Evolutionary conservation across 208 protist species (phyloP), one percentile per base, ranked within the genome.

Genomic region (Leishmania gerbilli): DNA sequence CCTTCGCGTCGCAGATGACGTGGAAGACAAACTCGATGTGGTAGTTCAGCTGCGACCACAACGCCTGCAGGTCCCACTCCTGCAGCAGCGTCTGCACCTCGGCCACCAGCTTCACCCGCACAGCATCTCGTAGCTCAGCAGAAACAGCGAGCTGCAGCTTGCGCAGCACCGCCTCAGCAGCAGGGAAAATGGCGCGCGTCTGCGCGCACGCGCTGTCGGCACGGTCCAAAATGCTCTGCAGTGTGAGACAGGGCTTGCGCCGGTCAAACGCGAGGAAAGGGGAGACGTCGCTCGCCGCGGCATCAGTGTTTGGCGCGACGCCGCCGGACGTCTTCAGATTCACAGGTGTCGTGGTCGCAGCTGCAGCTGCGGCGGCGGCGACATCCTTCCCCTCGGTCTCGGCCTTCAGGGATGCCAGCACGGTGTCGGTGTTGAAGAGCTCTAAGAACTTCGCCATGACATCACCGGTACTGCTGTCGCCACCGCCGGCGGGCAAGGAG

Each of bases 21-120:
- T 89, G 89, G 80, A 93, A 93, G 71, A 97, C 74, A 49, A 93
- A 82, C 82, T 97, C 92, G 67, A 96, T 86, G 81, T 95, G 89
- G 80, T 93, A 97, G 82, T 93, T 90, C 45, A 97, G 79, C 85
- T 97, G 94, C n/a, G 91, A 83, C 87, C 91, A 95, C 55, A 97
- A 79, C 56, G 90, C 89, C 68, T 91, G 87, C 74, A 95, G 78
- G 76, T 95, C 91, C 92, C 94, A 97, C 60, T 94, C 79, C 76
- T 86, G 81, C 71, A 86, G 80, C 49, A 95, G 87, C 49, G 77
- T 82, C 75, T 88, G 83, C 47, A 97, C 92, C 45, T 92, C 82
- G 34, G 74, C 84, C 5, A 88, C 79, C 40, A 97, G 82, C 45
- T 79, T 77, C 42, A 88, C 67, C 24, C 88, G 88, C 62, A 94